Evolutionary conservation across 768 basidiomycete genomes (phyloP).

Genomic region (Trametes coccinea): DNA sequence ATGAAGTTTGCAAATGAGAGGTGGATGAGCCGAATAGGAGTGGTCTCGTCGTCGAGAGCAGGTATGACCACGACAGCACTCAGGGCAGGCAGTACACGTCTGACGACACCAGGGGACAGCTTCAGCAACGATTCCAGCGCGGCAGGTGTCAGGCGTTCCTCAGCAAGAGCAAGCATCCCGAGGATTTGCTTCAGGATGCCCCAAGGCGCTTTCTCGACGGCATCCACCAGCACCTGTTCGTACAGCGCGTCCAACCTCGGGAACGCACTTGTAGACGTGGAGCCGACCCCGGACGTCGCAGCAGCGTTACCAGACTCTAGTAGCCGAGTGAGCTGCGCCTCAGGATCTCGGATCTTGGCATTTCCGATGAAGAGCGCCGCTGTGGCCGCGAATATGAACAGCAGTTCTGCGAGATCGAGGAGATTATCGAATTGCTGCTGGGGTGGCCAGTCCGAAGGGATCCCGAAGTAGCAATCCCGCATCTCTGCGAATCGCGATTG

Average conservation of each 20-base stretch:
- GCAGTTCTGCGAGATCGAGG: not conserved
- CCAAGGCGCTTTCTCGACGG: not conserved
- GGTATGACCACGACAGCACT: conserved; percentile 20
- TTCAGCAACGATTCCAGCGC: not conserved
- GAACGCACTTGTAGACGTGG: not conserved
- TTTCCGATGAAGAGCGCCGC: conserved; percentile 21
- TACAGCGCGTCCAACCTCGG: conserved; percentile 21
- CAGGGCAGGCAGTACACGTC: conserved; percentile 9
- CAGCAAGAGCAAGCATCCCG: not conserved
- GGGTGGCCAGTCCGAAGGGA: not conserved
- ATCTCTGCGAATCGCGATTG: not conserved
- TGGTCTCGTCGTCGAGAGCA: not conserved
- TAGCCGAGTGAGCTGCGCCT: not conserved
- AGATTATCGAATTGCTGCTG: not conserved
- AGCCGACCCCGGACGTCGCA: not conserved
- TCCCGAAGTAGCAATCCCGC: not conserved
- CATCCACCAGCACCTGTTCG: not conserved
- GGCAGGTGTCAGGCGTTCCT: not conserved
- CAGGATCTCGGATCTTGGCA: conserved; percentile 1
- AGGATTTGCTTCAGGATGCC: not conserved
- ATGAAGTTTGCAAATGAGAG: conserved; percentile 28
- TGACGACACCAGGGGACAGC: not conserved
- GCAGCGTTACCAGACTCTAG: not conserved
- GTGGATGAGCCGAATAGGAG: conserved; percentile 20
- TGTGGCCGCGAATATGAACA: conserved; percentile 29